Evolutionary conservation across 225 moss, liverwort and hornwort genomes (phyloP), one percentile per base, ranked within the genome.

Genomic region (Bryum argenteum): DNA sequence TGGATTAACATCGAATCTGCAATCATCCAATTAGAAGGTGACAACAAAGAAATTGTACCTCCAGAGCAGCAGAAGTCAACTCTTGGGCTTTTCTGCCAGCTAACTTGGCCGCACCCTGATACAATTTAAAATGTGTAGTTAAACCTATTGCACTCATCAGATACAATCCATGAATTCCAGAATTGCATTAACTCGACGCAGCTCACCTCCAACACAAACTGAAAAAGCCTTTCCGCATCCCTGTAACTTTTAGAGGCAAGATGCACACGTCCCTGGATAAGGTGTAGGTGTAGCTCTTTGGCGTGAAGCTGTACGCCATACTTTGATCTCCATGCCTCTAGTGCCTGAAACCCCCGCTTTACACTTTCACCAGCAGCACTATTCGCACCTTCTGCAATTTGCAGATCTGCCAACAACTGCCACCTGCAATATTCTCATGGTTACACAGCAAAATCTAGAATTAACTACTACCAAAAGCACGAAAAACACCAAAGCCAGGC

Each of bases 401-500:
- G 88, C 69, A 96, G 73, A 55, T 91, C 87, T 62, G 93, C 93
- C 75, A 93, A 77, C 52, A 93, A 78, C 78, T 90, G 88, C 96
- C 96, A 96, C 80, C 95, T 96, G 89, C 83, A 90, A 72, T 70
- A 69, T 47, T 51, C 67, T 70, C 65, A 41, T 73, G 28, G 63
- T 80, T 74, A 81, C 11, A 43, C 33, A 38, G 71, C 43, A 17
- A 23, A 67, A 73, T 71, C 21, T 63, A 62, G 8, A 56, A 42
- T 47, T 41, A 66, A 61, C 61, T 58, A 59, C 40, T 39, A 48
- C 26, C 19, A 20, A 54, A 58, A 48, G 11, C 48, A 70, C 51
- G 18, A 6, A 47, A n/a, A 13, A 70, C 55, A 59, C 8, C 71
- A 77, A 74, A 54, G 18, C 57, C 61, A 80, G 26, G 75, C 17